Evolutionary conservation across 1,284 basidiomycete species (phyloP), one percentile per base, ranked within the genome.

Genomic region (Boletellus deceptivus): DNA sequence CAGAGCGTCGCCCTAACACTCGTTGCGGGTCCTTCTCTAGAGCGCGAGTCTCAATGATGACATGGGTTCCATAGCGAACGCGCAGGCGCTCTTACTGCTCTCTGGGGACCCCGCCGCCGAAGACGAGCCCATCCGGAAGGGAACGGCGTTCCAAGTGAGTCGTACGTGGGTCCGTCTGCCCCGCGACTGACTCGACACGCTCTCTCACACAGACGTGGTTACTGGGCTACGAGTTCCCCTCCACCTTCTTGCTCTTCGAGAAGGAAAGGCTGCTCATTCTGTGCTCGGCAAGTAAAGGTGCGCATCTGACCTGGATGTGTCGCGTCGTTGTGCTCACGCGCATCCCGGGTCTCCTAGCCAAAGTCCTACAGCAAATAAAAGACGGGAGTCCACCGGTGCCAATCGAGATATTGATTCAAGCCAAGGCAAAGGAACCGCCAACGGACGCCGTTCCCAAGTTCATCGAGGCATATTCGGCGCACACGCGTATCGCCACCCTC

Each of bases 161-260:
- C 16, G 0, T 10, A 6, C 14, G n/a, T 35, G 17, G 16, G 11
- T 20, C 8, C 17, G 13, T n/a, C 14, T 3, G 34, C 0, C 37
- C 43, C n/a, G 52, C 59, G 46, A 55, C 56, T 61, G 46, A 68
- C 59, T 56, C 27, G 44, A 45, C 11, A 9, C 46, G 9, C 31
- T 52, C 38, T 52, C 38, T 58, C 37, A 36, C 41, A 38, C 57
- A 96, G 93, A 93, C 92, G 60, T 98, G 93, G 89, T 77, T 98
- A 9, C 80, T 98, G 31, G 96, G 94, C 22, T 98, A 94, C 70
- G 96, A 98, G 70, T 98, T 98, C 65, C 95, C 95, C 0, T 93
- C 93, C 0, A 98, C 95, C 0, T 76, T 98, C 39, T 82, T 95
- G 51, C 72, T 96, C 33, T 89, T 98, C 59, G 80, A 87, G 59